These are phyloP conservation scores for Cutaneotrichosporon sp. DNA, from an alignment of 1,284 basidiomycete genomes.

Conservation along the genomic window DNA sequence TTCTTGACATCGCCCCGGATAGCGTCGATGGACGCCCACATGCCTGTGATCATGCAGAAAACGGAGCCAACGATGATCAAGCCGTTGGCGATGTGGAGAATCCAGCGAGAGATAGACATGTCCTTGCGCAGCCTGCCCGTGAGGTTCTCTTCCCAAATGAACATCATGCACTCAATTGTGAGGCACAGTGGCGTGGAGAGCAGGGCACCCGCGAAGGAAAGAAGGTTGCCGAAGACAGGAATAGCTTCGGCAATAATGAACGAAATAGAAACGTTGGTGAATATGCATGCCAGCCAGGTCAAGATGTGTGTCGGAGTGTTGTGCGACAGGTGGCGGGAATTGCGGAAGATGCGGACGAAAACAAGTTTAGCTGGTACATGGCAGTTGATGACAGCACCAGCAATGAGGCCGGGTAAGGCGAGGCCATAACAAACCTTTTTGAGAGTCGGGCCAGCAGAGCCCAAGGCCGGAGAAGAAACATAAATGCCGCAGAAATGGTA, in stretches of 20 bases:
- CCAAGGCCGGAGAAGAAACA: conserved; percentile 35
- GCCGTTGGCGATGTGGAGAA: conserved; percentile 23
- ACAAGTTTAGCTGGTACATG: conserved; percentile 56
- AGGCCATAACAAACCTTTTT: conserved; percentile 43
- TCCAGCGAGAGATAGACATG: conserved; percentile 3
- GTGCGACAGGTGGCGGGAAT: conserved; percentile 56
- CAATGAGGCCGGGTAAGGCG: conserved; percentile 37
- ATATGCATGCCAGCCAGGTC: conserved; percentile 50
- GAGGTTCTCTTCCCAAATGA: conserved; percentile 25
- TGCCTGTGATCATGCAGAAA: conserved; percentile 32
- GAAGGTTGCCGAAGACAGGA: conserved; percentile 23
- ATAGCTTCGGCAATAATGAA: conserved; percentile 22
- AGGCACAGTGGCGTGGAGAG: conserved; percentile 17
- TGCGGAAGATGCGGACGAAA: conserved; percentile 60
- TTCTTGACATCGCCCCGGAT: conserved; percentile 16
- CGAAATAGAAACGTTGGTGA: conserved; percentile 7
- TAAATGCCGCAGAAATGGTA: conserved; percentile 15
- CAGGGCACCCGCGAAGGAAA: conserved; percentile 28
- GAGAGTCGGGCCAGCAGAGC: conserved; percentile 41
- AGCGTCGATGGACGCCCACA: conserved; percentile 23
- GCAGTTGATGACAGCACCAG: conserved; percentile 30
- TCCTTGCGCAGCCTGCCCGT: conserved; percentile 2
- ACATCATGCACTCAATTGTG: conserved; percentile 27
- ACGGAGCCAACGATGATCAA: conserved; percentile 25
- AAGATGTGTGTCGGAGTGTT: conserved; percentile 54